Conservation (phyloP, 768 basidiomycete species). For the Macrocybe gigantea region DNA sequence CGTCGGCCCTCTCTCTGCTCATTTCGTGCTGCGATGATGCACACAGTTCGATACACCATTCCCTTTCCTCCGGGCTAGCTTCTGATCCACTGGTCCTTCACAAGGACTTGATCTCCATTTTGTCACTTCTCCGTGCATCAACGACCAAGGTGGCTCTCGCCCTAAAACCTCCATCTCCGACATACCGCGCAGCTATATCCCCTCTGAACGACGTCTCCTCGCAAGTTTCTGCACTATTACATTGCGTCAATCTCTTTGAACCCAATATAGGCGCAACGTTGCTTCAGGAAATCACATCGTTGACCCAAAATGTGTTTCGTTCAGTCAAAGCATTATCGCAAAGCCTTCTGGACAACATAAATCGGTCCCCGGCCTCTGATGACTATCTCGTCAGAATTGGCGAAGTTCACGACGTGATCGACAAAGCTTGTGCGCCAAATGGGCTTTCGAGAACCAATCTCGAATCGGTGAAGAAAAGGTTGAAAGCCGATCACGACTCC, state of each 20-base stretch:
- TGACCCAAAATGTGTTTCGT: conserved; percentile 35
- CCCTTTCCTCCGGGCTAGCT: too few relatives aligned
- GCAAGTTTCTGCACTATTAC: conserved; percentile 42
- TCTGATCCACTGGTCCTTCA: conserved; percentile 32
- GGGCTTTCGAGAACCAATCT: conserved; percentile 53
- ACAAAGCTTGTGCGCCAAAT: conserved; percentile 36
- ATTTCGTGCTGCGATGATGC: conserved; percentile 22
- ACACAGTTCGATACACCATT: conserved; percentile 16
- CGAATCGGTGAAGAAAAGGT: conserved; percentile 48
- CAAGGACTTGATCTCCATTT: conserved; percentile 51
- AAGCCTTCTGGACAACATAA: conserved; percentile 29
- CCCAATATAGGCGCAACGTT: conserved; percentile 42
- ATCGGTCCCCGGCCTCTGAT: conserved; percentile 21
- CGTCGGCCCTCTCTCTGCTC: too few relatives aligned
- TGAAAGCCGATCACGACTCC: conserved; percentile 46
- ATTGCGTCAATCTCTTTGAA: conserved; percentile 42
- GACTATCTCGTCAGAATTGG: conserved; percentile 54
- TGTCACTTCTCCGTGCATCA: conserved; percentile 49
- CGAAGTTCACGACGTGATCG: conserved; percentile 56
- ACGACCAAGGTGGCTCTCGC: conserved; percentile 60
- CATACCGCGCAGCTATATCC: conserved; percentile 42
- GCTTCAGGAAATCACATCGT: conserved; percentile 32
- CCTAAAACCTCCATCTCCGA: conserved; percentile 51
- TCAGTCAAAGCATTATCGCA: conserved; percentile 39
- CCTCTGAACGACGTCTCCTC: conserved; percentile 50